Conservation (phyloP, 2,329 filamentous ascomycete species). For the Xylariaceae sp. region DNA sequence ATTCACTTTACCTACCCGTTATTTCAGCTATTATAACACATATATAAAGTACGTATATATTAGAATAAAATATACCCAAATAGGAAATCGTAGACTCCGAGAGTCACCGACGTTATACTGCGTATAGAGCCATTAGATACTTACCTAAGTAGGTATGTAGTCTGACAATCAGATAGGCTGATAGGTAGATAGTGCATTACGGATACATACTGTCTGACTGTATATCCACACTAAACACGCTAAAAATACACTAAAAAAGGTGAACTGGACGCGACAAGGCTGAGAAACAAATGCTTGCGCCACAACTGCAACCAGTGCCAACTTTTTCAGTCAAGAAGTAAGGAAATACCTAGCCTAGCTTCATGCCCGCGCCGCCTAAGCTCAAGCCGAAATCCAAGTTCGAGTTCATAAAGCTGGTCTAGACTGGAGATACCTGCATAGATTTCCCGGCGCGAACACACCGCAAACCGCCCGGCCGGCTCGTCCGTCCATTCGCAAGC, state of each 20-base stretch:
- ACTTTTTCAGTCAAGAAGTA: background rate
- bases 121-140: too few relatives aligned
- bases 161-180: too few relatives aligned
- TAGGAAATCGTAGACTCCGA: too few relatives aligned
- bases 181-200: too few relatives aligned
- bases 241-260: background rate
- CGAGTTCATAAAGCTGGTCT: background rate
- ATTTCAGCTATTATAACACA: too few relatives aligned
- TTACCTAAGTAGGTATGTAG: background rate
- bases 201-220: too few relatives aligned
- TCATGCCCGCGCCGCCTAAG: constrained; percentile 11
- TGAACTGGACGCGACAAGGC: constrained; percentile 31
- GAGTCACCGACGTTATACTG: too few relatives aligned
- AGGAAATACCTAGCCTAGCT: background rate
- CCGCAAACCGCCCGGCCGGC: constrained; percentile 17
- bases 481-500: constrained; percentile 19
- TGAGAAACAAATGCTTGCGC: constrained; percentile 25
- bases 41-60: too few relatives aligned
- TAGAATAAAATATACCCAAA: too few relatives aligned
- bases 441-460: constrained; percentile 14
- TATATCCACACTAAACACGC: too few relatives aligned
- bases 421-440: constrained; percentile 11
- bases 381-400: constrained; percentile 5
- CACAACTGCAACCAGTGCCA: constrained; percentile 5
- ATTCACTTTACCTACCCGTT: too few relatives aligned